phyloP scores from a whole-genome alignment of 306 rosid species.

The Parietaria judaica region DNA sequence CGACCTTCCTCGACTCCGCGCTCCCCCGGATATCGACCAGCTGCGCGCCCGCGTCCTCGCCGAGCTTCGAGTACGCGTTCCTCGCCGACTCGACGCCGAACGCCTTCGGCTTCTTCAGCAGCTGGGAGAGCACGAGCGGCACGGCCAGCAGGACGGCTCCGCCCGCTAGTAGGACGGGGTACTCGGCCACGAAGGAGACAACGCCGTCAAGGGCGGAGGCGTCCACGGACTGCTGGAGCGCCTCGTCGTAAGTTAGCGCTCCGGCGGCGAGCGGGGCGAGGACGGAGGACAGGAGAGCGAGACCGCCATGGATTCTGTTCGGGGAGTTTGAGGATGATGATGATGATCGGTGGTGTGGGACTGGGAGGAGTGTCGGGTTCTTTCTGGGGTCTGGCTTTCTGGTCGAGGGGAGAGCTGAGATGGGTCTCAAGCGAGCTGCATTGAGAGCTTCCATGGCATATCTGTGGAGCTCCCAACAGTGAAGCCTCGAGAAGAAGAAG shows the following conservation, averaged over 20 bases:
- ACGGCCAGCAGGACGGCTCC: slow-evolving; percentile 66
- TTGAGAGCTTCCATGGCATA: slow-evolving; percentile 98
- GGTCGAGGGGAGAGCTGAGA: slow-evolving; percentile 67
- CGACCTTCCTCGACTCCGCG: slow-evolving; percentile 56
- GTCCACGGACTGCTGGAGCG: slow-evolving; percentile 33
- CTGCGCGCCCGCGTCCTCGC: slow-evolving; percentile 61
- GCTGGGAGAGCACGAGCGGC: slow-evolving; percentile 66
- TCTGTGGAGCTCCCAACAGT: slow-evolving; percentile 12
- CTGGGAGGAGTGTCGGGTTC: slow-evolving; percentile 28
- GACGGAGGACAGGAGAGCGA: slow-evolving; percentile 49
- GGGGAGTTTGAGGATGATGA: slow-evolving; percentile 26
- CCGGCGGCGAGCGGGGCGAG: slow-evolving; percentile 35
- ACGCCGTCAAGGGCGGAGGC: slow-evolving; percentile 29
- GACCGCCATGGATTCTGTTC: slow-evolving; percentile 37
- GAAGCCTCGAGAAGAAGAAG: slow-evolving; percentile 21
- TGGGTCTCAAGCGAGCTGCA: slow-evolving; percentile 67
- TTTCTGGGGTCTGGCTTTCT: slow-evolving; percentile 51
- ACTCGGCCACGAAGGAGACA: slow-evolving; percentile 50
- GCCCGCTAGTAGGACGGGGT: slow-evolving; percentile 64
- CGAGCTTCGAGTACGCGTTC: slow-evolving; percentile 68
- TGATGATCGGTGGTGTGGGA: slow-evolving; percentile 28
- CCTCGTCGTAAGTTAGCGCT: slow-evolving; percentile 84
- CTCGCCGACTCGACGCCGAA: slow-evolving; percentile 87
- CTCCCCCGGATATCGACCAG: slow-evolving; percentile 77
- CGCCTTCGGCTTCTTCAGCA: slow-evolving; percentile 61